Evolutionary conservation across 371 early-diverging fungal species (phyloP).

Genomic region (Rhizopus sp.): DNA sequence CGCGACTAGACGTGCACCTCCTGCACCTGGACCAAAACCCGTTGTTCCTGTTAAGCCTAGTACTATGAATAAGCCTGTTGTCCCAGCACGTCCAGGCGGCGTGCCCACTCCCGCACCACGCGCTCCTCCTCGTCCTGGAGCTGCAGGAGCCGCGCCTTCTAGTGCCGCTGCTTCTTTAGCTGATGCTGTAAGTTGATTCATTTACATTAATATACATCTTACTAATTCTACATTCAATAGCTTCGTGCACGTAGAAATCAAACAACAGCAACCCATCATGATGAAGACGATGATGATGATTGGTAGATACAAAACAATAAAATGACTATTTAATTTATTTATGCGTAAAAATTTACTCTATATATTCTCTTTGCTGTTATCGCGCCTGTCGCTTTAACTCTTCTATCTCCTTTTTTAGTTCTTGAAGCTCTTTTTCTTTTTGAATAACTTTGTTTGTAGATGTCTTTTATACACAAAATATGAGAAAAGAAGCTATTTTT

Average conservation of each 20-base stretch:
- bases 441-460: not conserved
- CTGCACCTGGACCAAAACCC: constrained; percentile 54
- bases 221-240: constrained; percentile 9
- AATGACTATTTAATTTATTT: too few relatives aligned
- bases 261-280: constrained; percentile 20
- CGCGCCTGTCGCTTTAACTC: not conserved
- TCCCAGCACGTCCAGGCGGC: constrained; percentile 49
- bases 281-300: constrained; percentile 20
- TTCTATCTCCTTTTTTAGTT: not conserved
- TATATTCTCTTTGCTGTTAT: too few relatives aligned
- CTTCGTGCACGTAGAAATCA: constrained; percentile 34
- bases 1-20: constrained; percentile 49
- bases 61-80: constrained; percentile 42
- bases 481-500: not conserved
- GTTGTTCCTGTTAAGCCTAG: constrained; percentile 50
- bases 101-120: constrained; percentile 40
- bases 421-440: constrained; percentile 5
- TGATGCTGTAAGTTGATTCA: constrained; percentile 44
- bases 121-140: constrained; percentile 51
- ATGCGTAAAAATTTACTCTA: too few relatives aligned
- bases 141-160: constrained; percentile 28
- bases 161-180: constrained; percentile 47
- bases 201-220: not conserved
- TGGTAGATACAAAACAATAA: constrained; percentile 5
- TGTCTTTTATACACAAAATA: not conserved